Evolutionary conservation across 2,329 filamentous ascomycete genomes (phyloP).

Genomic region (Aspergillus spinulosporus): DNA sequence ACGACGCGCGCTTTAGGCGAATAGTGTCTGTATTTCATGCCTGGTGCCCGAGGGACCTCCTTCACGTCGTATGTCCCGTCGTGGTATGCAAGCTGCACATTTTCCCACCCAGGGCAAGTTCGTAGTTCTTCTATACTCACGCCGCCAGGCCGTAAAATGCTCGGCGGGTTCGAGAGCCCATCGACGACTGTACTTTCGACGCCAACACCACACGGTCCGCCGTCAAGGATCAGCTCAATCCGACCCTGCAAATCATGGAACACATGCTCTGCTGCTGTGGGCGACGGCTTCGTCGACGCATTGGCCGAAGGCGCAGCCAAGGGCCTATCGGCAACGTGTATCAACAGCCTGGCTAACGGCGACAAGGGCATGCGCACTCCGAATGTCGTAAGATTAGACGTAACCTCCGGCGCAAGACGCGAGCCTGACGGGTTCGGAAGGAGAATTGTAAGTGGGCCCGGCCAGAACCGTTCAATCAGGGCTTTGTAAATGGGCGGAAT

Average conservation of each 20-base stretch:
- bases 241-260: conserved; percentile 77
- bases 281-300: conserved; percentile 87
- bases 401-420: conserved; percentile 83
- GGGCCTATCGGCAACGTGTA: conserved; percentile 73
- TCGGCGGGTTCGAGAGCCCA: conserved; percentile 76
- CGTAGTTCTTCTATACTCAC: conserved; percentile 78
- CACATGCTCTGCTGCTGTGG: conserved; percentile 88
- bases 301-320: conserved; percentile 93
- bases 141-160: conserved; percentile 82
- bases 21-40: conserved; percentile 99
- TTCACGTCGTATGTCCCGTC: conserved; percentile 69
- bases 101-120: conserved; percentile 75
- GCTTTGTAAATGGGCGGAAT: conserved; percentile 76
- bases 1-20: conserved; percentile 85
- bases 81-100: conserved; percentile 73
- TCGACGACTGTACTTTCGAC: conserved; percentile 98
- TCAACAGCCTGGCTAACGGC: conserved; percentile 81
- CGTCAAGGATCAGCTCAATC: conserved; percentile 86
- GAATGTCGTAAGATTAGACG: conserved; percentile 79
- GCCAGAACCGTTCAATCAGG: conserved; percentile 85
- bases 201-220: conserved; percentile 80
- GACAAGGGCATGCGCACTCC: conserved; percentile 87
- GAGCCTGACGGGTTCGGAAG: conserved; percentile 72
- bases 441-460: conserved; percentile 87
- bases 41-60: conserved; percentile 74